Evolutionary conservation across 2,329 filamentous ascomycete species (phyloP).

Genomic region (Cladorrhinum sp.): DNA sequence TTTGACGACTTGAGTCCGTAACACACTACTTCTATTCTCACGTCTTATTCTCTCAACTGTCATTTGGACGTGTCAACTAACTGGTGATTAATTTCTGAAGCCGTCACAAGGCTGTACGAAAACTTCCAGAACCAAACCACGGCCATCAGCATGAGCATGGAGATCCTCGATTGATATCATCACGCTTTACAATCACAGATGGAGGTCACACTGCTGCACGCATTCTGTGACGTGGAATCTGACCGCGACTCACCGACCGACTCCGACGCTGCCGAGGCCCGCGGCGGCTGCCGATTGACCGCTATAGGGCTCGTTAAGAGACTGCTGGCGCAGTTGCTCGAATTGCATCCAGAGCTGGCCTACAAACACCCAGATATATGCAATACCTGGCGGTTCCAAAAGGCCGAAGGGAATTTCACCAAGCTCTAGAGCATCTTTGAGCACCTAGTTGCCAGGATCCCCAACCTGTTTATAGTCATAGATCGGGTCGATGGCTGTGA

Average conservation of each 20-base stretch:
- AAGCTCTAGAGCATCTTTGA: slow-evolving; percentile 4
- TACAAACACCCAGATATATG: slow-evolving; percentile 5
- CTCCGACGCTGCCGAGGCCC: neutral
- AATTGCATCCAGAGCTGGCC: slow-evolving; percentile 6
- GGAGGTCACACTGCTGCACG: slow-evolving; percentile 1
- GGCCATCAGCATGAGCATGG: slow-evolving; percentile 8
- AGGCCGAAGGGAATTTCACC: neutral
- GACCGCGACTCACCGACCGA: neutral
- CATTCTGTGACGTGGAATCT: neutral
- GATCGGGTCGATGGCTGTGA: slow-evolving; percentile 8
- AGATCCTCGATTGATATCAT: slow-evolving; percentile 8
- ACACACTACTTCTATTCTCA: too few relatives aligned
- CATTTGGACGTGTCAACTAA: too few relatives aligned
- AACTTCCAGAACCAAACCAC: slow-evolving; percentile 8
- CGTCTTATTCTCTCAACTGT: too few relatives aligned
- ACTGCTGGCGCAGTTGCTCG: slow-evolving; percentile 5
- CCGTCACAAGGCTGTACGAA: neutral
- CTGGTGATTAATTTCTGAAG: neutral
- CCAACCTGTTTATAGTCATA: slow-evolving; percentile 5
- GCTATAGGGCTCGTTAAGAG: neutral
- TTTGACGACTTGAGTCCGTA: neutral
- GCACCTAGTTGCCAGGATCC: slow-evolving; percentile 1
- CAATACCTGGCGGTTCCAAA: slow-evolving; percentile 7
- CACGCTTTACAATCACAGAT: slow-evolving; percentile 2
- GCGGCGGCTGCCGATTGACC: neutral